Base-by-base conservation (phyloP, 257 asterid species). In the Ehretia macrophylla region DNA sequence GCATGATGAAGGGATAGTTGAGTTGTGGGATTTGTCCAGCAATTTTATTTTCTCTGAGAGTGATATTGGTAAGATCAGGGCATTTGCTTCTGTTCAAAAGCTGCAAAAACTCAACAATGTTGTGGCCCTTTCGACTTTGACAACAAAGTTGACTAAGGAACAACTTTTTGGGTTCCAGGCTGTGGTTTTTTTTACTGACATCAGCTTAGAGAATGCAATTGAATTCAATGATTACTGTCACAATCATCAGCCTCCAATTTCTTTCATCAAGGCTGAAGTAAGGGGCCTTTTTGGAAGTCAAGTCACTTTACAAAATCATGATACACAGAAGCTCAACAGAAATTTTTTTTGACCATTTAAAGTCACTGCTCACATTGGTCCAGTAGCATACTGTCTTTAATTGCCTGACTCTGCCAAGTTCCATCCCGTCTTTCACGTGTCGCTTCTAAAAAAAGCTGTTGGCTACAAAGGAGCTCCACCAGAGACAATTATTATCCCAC, bases 101-200 rank as follows among this genome's bases (percentile, higher is more conserved):
- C 79, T 90, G 45, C 94, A 90, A 71, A 96, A 90, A 67, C 94
- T 90, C 62, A 90, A 90, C 65, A 90, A 81, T 83, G 97, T 91
- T 20, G 96, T 90, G 47, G 70, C 79, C 11, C 68, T 90, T 74
- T 77, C 93, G 5, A 75, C 94, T 58, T 55, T 87, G 79, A 78
- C 94, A 40, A 73, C 83, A 44, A 85, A 87, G 69, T 68, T 90
- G 82, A 75, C 80, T 17, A 83, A 73, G 63, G 94, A 85, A 65
- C 83, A 85, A 32, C 89, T 90, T 49, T 78, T 91, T 48, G 72
- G 76, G 59, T 90, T 80, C 67, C 88, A 90, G 97, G 94, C 96
- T 81, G 96, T 90, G 69, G 94, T n/a, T n/a, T n/a, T 90, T 50
- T 81, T 87, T 58, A 90, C 96, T 57, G 90, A 83, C 67, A 73